Base-by-base conservation (phyloP, 306 rosid species). In the Quercus robur region DNA sequence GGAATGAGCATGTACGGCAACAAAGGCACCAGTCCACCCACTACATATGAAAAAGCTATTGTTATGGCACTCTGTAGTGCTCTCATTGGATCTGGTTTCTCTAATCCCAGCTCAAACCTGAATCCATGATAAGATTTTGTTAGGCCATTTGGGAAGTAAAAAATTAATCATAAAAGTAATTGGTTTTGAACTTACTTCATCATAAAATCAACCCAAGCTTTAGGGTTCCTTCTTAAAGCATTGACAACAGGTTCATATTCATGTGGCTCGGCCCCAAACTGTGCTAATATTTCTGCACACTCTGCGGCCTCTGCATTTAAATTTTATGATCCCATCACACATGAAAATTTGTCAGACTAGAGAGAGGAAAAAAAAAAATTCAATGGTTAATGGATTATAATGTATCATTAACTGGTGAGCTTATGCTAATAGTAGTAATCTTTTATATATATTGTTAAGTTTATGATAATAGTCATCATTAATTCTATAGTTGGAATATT, bases 171-270 rank as follows among this genome's bases (percentile, higher is more conserved):
- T 28, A 31, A 15, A 67, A 62, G 28, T 2, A 13, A 62, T 13
- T 35, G 21, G 15, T 68, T 68, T 35, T 30, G 14, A 64, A 75
- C 88, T 89, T 78, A 94, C 98, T 90, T 94, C 98, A 94, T 94
- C 98, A 94, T 94, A 87, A 94, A 94, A 85, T 94, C 97, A 57
- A 94, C 83, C 98, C 97, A 94, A 23, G 98, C 97, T 77, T 91
- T 89, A 46, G 98, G 98, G 0, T 81, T 92, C 80, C 86, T 93
- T 74, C 94, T 83, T 6, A 94, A 91, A 75, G 98, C 90, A 84
- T 49, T 92, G 5, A 94, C 89, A 21, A 92, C 97, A 2, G 98
- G 98, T 26, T 78, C 85, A 83, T 93, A 94, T 67, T 94, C 97
- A 76, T 93, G 97, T 9, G 90, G 84, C 69, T 90, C 90, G 21